These are phyloP conservation scores for Exophiala phaeomuriformis DNA, from an alignment of 2,329 filamentous ascomycete genomes.

Conservation along the genomic window DNA sequence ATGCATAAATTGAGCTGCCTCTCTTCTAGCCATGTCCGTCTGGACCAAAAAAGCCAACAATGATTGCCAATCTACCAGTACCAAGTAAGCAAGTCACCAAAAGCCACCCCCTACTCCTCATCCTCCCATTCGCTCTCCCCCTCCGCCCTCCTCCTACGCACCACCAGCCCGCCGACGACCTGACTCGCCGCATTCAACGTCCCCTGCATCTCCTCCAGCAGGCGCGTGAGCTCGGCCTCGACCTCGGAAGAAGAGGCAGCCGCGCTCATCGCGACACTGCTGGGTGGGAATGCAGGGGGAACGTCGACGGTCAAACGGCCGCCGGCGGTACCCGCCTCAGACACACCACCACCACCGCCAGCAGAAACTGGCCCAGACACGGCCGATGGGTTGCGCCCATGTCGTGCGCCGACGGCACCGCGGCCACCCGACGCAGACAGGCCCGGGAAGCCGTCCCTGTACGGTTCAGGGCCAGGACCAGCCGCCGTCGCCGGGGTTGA, in stretches of 20 bases:
- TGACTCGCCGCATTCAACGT: constrained; percentile 35
- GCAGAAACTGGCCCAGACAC: neutral
- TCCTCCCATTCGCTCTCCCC: constrained; percentile 19
- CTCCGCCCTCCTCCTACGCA: constrained; percentile 9
- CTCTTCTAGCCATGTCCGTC: no score
- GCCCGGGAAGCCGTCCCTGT: constrained; percentile 17
- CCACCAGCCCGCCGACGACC: constrained; percentile 26
- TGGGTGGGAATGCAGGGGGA: constrained; percentile 35
- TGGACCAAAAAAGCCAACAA: no score
- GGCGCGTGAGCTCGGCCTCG: constrained; percentile 35
- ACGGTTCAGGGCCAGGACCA: constrained; percentile 13
- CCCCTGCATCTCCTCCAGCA: constrained; percentile 36
- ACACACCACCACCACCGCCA: neutral
- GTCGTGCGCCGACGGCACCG: neutral
- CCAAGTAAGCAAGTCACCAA: neutral
- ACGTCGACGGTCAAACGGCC: constrained; percentile 31
- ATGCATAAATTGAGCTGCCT: no score
- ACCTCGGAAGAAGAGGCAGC: constrained; percentile 34
- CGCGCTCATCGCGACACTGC: constrained; percentile 34
- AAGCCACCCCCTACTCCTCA: constrained; percentile 9
- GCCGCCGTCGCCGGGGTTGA: constrained; percentile 13
- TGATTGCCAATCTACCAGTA: neutral
- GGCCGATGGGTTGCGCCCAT: neutral
- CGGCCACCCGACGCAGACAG: constrained; percentile 1
- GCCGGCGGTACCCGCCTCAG: neutral